Evolutionary conservation across 148 eudicot genomes (phyloP).

Genomic region (Limonium bicolor): DNA sequence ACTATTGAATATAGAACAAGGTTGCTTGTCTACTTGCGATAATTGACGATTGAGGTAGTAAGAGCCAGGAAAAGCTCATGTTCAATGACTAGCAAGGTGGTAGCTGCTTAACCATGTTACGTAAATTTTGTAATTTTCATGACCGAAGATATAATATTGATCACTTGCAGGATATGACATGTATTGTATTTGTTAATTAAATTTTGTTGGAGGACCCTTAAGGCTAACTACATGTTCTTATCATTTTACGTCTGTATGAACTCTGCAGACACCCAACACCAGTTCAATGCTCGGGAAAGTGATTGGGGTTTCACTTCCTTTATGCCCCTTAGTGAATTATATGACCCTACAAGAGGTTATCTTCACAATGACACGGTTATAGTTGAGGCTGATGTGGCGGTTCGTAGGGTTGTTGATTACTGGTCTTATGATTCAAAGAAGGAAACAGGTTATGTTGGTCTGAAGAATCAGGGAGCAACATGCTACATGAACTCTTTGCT

Average conservation of each 20-base stretch:
- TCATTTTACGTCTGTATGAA: not conserved
- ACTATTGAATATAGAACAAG: no score
- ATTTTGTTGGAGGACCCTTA: no score
- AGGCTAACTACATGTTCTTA: not conserved
- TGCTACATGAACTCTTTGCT: constrained; percentile 97
- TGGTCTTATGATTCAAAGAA: constrained; percentile 93
- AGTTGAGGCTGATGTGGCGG: constrained; percentile 84
- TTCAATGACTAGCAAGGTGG: not conserved
- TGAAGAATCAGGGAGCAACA: constrained; percentile 97
- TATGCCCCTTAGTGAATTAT: constrained; percentile 83
- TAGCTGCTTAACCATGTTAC: not conserved
- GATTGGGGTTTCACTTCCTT: constrained; percentile 99
- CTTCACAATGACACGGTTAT: constrained; percentile 69
- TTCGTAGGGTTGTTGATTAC: constrained; percentile 71
- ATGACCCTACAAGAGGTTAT: constrained; percentile 74
- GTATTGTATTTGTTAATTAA: no score
- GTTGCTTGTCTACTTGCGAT: no score
- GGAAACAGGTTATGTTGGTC: constrained; percentile 93
- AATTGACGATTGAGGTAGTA: no score
- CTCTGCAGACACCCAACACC: constrained; percentile 84
- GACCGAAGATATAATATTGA: no score
- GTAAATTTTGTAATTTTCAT: not conserved
- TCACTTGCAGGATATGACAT: no score
- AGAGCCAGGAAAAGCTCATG: not conserved
- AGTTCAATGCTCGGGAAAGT: constrained; percentile 84